Evolutionary conservation across 352 stramenopile species (phyloP).

Genomic region (Pythium utonaiense): DNA sequence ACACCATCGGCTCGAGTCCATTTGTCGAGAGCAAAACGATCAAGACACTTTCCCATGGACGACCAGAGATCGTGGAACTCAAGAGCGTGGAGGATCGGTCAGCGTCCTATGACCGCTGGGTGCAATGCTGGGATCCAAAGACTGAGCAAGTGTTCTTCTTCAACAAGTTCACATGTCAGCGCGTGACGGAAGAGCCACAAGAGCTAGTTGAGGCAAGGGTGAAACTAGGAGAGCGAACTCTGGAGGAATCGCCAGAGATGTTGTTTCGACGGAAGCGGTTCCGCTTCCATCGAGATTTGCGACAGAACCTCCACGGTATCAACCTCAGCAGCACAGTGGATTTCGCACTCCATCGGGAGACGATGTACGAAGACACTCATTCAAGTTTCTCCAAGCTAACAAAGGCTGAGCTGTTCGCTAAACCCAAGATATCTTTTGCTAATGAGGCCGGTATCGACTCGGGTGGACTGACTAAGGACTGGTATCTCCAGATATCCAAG

Average conservation of each 20-base stretch:
- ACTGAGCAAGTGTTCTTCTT: constrained; percentile 88
- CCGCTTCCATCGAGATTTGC: constrained; percentile 76
- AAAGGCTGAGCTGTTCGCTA: constrained; percentile 50
- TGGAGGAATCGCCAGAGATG: constrained; percentile 75
- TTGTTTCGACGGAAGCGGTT: constrained; percentile 84
- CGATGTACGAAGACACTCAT: constrained; percentile 70
- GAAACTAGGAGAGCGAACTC: constrained; percentile 33
- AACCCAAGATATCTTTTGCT: constrained; percentile 78
- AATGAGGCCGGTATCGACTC: constrained; percentile 87
- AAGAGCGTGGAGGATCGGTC: constrained; percentile 35
- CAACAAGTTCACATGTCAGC: constrained; percentile 81
- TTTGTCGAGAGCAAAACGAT: constrained; percentile 66
- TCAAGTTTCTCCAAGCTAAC: constrained; percentile 43
- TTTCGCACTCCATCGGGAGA: constrained; percentile 47
- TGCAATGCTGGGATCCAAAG: constrained; percentile 86
- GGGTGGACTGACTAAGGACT: constrained; percentile 87
- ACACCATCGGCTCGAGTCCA: constrained; percentile 49
- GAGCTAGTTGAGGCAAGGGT: constrained; percentile 44
- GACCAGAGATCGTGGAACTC: constrained; percentile 70
- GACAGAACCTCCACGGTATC: constrained; percentile 31
- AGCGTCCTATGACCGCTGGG: constrained; percentile 72
- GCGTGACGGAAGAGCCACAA: constrained; percentile 49
- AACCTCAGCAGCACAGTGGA: constrained; percentile 34
- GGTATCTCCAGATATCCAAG: constrained; percentile 79
- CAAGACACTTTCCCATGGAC: constrained; percentile 50